A percentile compares a stretch with the other conserved stretches of the same genome.
These are phyloP conservation scores for Yarrowia keelungensis DNA, from an alignment of 805 yeast species.

Conservation along the genomic window DNA sequence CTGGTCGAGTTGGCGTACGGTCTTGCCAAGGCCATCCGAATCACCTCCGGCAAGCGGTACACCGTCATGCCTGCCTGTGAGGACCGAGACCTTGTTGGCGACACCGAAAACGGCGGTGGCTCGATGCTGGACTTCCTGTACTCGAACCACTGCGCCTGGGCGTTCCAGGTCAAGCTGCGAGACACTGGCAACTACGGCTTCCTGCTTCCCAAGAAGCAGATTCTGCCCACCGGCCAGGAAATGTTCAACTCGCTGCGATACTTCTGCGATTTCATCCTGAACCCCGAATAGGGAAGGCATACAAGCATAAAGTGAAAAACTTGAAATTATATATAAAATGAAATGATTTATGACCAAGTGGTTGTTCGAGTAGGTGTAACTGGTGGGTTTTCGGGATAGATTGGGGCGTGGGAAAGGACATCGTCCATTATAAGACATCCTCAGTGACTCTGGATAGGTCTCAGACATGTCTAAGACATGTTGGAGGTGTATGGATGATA, in stretches of 20 bases:
- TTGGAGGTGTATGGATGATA: too few relatives aligned
- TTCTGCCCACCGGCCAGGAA: conserved; percentile 79
- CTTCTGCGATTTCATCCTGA: conserved; percentile 60
- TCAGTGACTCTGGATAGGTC: too few relatives aligned
- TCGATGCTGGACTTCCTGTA: conserved; percentile 84
- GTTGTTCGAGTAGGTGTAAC: neutral
- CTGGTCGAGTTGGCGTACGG: conserved; percentile 83
- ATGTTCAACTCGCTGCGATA: conserved; percentile 69
- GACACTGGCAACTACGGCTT: conserved; percentile 87
- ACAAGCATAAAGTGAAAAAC: neutral
- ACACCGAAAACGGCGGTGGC: conserved; percentile 82
- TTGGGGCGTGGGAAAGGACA: too few relatives aligned
- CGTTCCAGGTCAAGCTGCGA: conserved; percentile 79
- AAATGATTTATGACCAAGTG: conserved; percentile 9
- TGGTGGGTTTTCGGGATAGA: too few relatives aligned
- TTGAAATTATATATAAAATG: conserved; percentile 10
- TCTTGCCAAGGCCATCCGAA: conserved; percentile 72
- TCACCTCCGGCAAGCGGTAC: conserved; percentile 67
- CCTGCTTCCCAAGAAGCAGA: conserved; percentile 71
- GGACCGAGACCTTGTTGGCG: conserved; percentile 55
- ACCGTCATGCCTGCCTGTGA: conserved; percentile 78
- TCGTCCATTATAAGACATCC: too few relatives aligned
- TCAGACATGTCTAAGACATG: too few relatives aligned
- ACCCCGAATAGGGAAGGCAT: conserved; percentile 34
- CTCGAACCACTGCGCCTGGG: conserved; percentile 81